Evolutionary conservation across 2,329 filamentous ascomycete species (phyloP).

Genomic region (Trichoderma koningii): DNA sequence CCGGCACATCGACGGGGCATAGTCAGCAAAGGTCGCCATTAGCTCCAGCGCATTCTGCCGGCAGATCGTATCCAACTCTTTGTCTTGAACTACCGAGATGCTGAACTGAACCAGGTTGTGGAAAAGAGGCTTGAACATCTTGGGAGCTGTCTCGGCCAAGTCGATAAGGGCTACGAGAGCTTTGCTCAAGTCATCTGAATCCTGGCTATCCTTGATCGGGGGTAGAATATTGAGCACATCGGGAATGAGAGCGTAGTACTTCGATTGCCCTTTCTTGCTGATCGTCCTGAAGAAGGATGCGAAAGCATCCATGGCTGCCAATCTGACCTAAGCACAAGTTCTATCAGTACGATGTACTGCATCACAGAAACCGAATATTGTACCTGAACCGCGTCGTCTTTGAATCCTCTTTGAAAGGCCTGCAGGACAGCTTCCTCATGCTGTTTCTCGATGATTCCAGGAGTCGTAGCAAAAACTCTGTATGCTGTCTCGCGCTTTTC

Average conservation of each 20-base stretch:
- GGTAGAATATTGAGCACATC: conserved; percentile 93
- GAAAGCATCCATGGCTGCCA: conserved; percentile 95
- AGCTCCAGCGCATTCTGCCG: conserved; percentile 94
- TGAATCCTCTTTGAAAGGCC: conserved; percentile 90
- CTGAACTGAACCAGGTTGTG: conserved; percentile 89
- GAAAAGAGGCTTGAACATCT: conserved; percentile 98
- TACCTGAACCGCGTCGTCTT: conserved; percentile 80
- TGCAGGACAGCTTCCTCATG: conserved; percentile 87
- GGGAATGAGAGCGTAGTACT: conserved; percentile 84
- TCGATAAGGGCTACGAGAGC: conserved; percentile 91
- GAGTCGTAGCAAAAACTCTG: conserved; percentile 92
- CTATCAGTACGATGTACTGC: neutral
- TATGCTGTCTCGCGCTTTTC: conserved; percentile 90
- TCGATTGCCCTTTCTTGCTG: conserved; percentile 81
- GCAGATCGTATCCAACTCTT: conserved; percentile 85
- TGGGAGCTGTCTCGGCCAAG: conserved; percentile 87
- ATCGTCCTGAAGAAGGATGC: conserved; percentile 93
- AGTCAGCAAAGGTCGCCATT: conserved; percentile 97
- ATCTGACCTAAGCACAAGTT: conserved; percentile 65
- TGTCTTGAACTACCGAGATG: conserved; percentile 91
- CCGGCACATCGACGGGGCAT: conserved; percentile 89
- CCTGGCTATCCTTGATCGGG: conserved; percentile 86
- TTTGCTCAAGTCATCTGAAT: conserved; percentile 88
- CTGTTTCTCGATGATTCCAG: conserved; percentile 92
- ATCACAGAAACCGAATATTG: conserved; percentile 33